Conservation (phyloP, 2,329 filamentous ascomycete species). For the Ophiostoma novo-ulmi region DNA sequence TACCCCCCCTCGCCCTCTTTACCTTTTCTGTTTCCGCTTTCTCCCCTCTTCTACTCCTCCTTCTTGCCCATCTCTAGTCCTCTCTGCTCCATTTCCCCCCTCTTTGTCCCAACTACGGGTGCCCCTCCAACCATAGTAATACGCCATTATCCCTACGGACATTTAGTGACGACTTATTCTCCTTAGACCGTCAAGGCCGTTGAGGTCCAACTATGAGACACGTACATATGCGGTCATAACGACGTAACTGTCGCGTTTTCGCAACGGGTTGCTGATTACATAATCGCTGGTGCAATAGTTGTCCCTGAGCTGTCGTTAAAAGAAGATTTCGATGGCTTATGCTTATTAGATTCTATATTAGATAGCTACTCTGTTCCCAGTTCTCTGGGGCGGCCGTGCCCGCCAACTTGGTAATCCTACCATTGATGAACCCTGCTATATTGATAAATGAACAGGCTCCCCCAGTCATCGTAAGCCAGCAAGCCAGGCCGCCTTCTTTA, state of each 20-base stretch:
- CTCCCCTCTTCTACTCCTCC: not conserved
- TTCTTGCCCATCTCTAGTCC: not conserved
- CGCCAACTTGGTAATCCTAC: constrained; percentile 3
- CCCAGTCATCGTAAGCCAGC: not conserved
- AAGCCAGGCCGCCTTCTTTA: not conserved
- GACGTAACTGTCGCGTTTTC: not conserved
- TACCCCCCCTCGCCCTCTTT: not conserved
- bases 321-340: not conserved
- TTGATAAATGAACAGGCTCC: not conserved
- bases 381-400: not conserved
- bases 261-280: not conserved
- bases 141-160: not conserved
- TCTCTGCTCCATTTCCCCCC: not conserved
- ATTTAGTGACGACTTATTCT: constrained; percentile 2
- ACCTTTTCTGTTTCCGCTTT: not conserved
- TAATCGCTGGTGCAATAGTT: not conserved
- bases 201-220: not conserved
- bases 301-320: not conserved
- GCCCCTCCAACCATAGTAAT: not conserved
- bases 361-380: not conserved
- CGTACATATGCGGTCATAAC: constrained; percentile 1
- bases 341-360: not conserved
- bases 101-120: not conserved
- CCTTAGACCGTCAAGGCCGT: not conserved
- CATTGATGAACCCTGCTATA: constrained; percentile 1